A percentile compares a stretch with the other conserved stretches of the same genome.
Conservation (phyloP, 1,139 yeast genomes). For the Diutina ranongensis region DNA sequence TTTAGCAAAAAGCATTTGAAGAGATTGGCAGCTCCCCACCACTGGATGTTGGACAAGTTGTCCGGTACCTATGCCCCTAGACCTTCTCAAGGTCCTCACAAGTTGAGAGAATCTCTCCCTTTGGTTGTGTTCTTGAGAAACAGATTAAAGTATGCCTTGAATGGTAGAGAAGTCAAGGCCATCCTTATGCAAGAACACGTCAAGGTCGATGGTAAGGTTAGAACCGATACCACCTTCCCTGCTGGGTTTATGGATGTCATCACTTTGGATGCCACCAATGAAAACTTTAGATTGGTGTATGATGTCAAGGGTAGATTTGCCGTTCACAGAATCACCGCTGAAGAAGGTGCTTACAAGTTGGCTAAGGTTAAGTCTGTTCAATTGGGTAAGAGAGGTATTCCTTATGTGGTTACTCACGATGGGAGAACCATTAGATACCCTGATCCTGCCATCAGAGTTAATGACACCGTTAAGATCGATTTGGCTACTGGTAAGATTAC, state of each 20-base stretch:
- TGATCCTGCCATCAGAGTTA: conserved; percentile 90
- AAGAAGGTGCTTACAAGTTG: conserved; percentile 96
- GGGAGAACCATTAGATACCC: conserved; percentile 99
- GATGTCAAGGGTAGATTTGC: conserved; percentile 98
- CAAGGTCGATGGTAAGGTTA: conserved; percentile 97
- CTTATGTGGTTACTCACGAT: conserved; percentile 97
- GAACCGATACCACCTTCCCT: conserved; percentile 98
- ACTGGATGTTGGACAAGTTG: conserved; percentile 99
- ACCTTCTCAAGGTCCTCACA: conserved; percentile 99
- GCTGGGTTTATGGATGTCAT: conserved; percentile 99
- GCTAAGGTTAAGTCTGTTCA: conserved; percentile 97
- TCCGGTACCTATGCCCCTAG: conserved; percentile 99
- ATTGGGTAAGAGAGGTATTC: conserved; percentile 96
- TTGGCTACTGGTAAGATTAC: conserved; percentile 90
- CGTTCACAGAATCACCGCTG: conserved; percentile 98
- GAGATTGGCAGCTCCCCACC: conserved; percentile 99
- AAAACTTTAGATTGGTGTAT: conserved; percentile 97
- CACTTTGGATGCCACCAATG: conserved; percentile 94
- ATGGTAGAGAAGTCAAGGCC: conserved; percentile 99
- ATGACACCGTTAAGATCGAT: conserved; percentile 96
- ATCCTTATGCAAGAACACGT: conserved; percentile 99
- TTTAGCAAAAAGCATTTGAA: conserved; percentile 86
- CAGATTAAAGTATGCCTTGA: conserved; percentile 98
- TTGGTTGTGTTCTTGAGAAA: conserved; percentile 96
- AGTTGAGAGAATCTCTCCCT: conserved; percentile 98